Base-by-base conservation (phyloP, 148 eudicot genomes). In the Chenopodium suecicum region DNA sequence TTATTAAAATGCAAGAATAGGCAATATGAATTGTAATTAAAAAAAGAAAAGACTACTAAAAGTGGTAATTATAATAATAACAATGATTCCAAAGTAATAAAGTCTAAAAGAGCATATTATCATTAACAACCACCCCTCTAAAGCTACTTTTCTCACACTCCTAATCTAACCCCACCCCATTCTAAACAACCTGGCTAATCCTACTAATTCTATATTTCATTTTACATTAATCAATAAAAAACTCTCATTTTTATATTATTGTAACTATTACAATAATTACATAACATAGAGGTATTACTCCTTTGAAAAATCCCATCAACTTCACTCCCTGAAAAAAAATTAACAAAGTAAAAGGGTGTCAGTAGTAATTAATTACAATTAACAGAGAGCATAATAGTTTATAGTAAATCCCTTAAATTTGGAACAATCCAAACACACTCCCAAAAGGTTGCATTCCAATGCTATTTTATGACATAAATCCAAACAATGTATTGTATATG, bases 281-380 rank as follows among this genome's bases (percentile, higher is more conserved):
- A 84, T 29, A 85, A 74, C 69, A 79, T 37, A 91, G 52, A 71
- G 79, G 88, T 74, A 72, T 84, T 71, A 82, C 75, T 78, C 85
- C 80, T 71, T 85, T 87, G 19, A 81, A 41, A 60, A 84, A 82
- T 80, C 90, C 88, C 83, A 86, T 76, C 79, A 87, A 84, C 89
- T 90, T 90, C 89, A 87, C 52, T 63, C 32, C 80, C 86, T 82
- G 81, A 78, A 88, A 73, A 80, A 54, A 78, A 46, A 70, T 50
- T 71, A 67, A 34, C 67, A 37, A 82, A 89, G 80, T 76, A 84
- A 68, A 79, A 34, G 17, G 25, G 44, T 31, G 41, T n/a, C 9
- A 62, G 23, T 62, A 62, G 10, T 22, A 62, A 56, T 17, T 62
- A 20, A 62, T 62, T 56, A 22, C 17, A 66, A 66, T 25, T 66